Percentiles rank a stretch among this genome's conserved stretches.
Evolutionary conservation across 176 grass and related monocot genomes (phyloP).

Genomic region (Avena eriantha): DNA sequence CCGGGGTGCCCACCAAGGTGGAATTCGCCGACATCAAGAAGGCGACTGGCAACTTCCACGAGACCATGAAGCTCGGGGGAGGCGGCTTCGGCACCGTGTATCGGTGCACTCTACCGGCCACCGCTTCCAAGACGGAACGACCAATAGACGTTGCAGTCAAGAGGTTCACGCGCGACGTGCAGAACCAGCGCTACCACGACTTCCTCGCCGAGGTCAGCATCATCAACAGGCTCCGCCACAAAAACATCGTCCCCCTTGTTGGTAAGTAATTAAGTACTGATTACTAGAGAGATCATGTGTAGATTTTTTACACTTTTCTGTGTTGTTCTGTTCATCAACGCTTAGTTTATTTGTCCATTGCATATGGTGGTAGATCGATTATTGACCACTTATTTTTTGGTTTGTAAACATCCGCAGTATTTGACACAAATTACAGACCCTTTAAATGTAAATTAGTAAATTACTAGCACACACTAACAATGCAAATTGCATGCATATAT

Average conservation of each 20-base stretch:
- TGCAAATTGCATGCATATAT: too few relatives aligned
- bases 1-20: constrained; percentile 8
- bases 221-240: constrained; percentile 1
- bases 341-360: too few relatives aligned
- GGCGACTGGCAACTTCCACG: constrained; percentile 5
- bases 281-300: too few relatives aligned
- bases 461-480: too few relatives aligned
- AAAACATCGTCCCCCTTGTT: background rate
- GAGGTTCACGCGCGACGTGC: constrained; percentile 10
- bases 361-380: too few relatives aligned
- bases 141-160: constrained; percentile 18
- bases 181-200: constrained; percentile 10
- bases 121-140: background rate
- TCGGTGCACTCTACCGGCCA: background rate
- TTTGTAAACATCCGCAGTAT: too few relatives aligned
- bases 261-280: background rate
- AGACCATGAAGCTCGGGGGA: background rate
- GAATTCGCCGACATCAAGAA: constrained; percentile 13
- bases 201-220: constrained; percentile 15
- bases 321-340: too few relatives aligned
- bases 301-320: too few relatives aligned
- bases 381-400: too few relatives aligned
- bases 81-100: background rate
- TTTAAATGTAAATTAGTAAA: too few relatives aligned
- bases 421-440: too few relatives aligned